Evolutionary conservation across 106 monocot genomes (phyloP).

Genomic region (Dioscorea dumetorum): DNA sequence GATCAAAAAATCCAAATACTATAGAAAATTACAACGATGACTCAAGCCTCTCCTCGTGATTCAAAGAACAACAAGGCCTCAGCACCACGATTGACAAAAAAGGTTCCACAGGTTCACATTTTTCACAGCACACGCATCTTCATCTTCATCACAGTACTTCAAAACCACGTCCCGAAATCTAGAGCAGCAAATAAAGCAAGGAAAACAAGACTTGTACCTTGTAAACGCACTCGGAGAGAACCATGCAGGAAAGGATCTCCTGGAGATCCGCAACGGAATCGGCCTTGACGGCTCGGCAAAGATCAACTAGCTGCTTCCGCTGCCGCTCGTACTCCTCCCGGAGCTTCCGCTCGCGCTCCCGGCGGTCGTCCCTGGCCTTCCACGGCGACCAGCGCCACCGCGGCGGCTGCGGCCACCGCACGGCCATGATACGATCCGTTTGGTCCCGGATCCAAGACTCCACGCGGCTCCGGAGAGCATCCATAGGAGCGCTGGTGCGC

Average conservation of each 20-base stretch:
- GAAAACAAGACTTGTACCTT: slow-evolving; percentile 40
- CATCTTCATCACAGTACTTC: too few species aligned
- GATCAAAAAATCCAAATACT: too few species aligned
- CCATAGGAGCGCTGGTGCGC: slow-evolving; percentile 15
- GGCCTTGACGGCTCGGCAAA: slow-evolving; percentile 69
- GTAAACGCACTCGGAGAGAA: slow-evolving; percentile 97
- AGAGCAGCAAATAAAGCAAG: not conserved
- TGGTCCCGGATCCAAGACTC: slow-evolving; percentile 83
- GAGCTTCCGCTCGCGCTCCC: slow-evolving; percentile 55
- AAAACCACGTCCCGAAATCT: not conserved
- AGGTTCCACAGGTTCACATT: too few species aligned
- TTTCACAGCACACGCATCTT: too few species aligned
- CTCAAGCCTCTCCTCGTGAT: too few species aligned
- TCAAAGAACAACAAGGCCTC: too few species aligned
- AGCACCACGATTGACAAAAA: too few species aligned
- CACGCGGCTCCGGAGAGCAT: slow-evolving; percentile 42
- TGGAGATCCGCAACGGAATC: slow-evolving; percentile 79
- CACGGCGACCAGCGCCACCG: slow-evolving; percentile 63
- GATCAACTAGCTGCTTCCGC: slow-evolving; percentile 44
- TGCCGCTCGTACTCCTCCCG: slow-evolving; percentile 65
- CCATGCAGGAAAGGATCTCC: slow-evolving; percentile 89
- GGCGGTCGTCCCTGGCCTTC: slow-evolving; percentile 17
- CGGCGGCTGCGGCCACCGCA: slow-evolving; percentile 13
- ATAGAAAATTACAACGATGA: too few species aligned
- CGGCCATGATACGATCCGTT: slow-evolving; percentile 19